Percentiles rank a stretch among this genome's conserved stretches.
phyloP scores from a whole-genome alignment of 371 early-diverging fungal genomes.

The Mucor indicus region DNA sequence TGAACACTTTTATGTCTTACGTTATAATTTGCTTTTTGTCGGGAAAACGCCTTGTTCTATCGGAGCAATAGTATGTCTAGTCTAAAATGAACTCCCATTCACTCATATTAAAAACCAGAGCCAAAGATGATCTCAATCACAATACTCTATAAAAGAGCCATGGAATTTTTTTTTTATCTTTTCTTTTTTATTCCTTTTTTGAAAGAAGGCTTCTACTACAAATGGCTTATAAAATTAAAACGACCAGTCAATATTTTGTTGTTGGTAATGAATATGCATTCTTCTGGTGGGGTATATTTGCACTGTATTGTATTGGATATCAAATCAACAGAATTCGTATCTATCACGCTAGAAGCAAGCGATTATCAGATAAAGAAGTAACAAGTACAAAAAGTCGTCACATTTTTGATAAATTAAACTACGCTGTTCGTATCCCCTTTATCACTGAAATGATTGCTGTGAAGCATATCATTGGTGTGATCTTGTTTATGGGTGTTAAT shows the following conservation, averaged over 20 bases:
- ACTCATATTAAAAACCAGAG: no score
- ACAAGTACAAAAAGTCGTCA: neutral
- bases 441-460: conserved; percentile 37
- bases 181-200: no score
- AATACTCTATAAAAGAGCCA: no score
- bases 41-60: no score
- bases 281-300: conserved; percentile 41
- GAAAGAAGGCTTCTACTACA: no score
- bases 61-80: no score
- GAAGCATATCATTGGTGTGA: conserved; percentile 37
- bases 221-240: neutral
- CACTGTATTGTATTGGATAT: conserved; percentile 35
- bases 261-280: conserved; percentile 35
- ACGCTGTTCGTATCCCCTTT: conserved; percentile 32
- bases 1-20: no score
- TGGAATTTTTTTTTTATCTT: no score
- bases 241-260: neutral
- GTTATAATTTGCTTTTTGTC: no score
- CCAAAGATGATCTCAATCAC: no score
- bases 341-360: conserved; percentile 23
- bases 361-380: conserved; percentile 12
- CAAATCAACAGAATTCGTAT: conserved; percentile 28
- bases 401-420: neutral
- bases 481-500: conserved; percentile 30
- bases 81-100: no score